These are phyloP conservation scores for Aureobasidium sp. DNA, from an alignment of 2,329 filamentous ascomycete species.

Conservation along the genomic window DNA sequence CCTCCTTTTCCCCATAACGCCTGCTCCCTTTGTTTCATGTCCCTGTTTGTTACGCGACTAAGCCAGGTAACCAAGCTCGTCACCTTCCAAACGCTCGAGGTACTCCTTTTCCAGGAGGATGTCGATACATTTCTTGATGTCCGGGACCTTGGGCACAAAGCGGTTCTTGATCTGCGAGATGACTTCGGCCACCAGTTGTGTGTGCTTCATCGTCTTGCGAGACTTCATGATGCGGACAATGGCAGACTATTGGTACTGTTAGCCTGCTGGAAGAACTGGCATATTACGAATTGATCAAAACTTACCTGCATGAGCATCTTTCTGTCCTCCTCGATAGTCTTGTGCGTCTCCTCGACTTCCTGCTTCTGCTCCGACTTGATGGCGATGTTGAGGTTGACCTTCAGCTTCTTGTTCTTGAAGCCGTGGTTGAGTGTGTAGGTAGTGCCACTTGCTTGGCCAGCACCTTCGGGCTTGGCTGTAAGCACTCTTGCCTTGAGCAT, in stretches of 20 bases:
- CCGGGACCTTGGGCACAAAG: conserved; percentile 83
- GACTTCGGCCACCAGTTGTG: conserved; percentile 85
- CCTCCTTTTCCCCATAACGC: conserved; percentile 8
- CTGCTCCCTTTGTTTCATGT: not conserved
- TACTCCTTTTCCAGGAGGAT: conserved; percentile 99
- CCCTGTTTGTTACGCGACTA: conserved; percentile 33
- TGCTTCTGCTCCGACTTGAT: conserved; percentile 96
- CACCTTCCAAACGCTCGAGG: conserved; percentile 86
- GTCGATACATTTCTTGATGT: conserved; percentile 99
- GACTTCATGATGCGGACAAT: conserved; percentile 99
- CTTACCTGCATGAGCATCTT: conserved; percentile 93
- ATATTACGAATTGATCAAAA: conserved; percentile 17
- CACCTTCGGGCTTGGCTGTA: conserved; percentile 58
- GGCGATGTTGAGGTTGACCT: conserved; percentile 89
- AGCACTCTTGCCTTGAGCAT: conserved; percentile 92
- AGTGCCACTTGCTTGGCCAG: conserved; percentile 70
- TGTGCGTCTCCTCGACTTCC: conserved; percentile 94
- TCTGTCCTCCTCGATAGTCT: conserved; percentile 97
- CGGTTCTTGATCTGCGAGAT: conserved; percentile 91
- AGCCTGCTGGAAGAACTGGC: conserved; percentile 18
- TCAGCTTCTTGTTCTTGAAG: conserved; percentile 98
- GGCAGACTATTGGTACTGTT: conserved; percentile 60
- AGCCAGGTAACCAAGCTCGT: conserved; percentile 90
- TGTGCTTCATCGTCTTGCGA: conserved; percentile 97
- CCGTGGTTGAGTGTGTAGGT: conserved; percentile 81